Conservation (phyloP, 2,329 filamentous ascomycete species). For the Zymoseptoria crescenta region DNA sequence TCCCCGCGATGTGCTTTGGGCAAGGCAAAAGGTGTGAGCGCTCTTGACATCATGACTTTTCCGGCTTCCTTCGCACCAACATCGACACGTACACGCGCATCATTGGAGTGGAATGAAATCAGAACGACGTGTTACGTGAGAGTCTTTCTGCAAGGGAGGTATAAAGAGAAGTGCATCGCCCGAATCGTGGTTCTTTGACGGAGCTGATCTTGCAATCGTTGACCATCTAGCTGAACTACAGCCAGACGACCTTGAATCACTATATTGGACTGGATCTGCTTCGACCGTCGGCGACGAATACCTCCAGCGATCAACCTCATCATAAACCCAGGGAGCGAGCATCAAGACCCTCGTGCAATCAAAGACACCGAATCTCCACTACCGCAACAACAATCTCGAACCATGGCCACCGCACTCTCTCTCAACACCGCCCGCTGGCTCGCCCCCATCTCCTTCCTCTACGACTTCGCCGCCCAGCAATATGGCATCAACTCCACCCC, state of each 20-base stretch:
- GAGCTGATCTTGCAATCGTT: too few relatives aligned
- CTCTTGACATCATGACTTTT: constrained; percentile 2
- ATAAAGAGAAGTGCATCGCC: neutral
- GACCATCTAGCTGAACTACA: neutral
- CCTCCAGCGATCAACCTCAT: too few relatives aligned
- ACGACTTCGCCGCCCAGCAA: constrained; percentile 52
- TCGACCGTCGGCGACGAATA: neutral
- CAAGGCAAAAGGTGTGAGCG: neutral
- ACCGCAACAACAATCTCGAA: constrained; percentile 3
- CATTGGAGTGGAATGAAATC: neutral
- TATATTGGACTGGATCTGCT: neutral
- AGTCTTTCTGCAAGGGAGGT: neutral
- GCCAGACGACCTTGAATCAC: neutral
- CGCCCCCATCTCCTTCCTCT: constrained; percentile 47
- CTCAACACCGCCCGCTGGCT: constrained; percentile 48
- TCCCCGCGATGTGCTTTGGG: neutral
- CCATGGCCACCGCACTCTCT: constrained; percentile 47
- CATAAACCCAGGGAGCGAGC: neutral
- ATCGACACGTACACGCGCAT: neutral
- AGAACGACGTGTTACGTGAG: neutral
- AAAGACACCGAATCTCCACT: neutral
- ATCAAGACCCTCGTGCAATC: neutral
- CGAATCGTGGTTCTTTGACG: too few relatives aligned
- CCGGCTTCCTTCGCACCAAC: neutral
- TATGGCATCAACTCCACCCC: constrained; percentile 51